Evolutionary conservation across 805 yeast species (phyloP).

Genomic region (Metschnikowia anglica): DNA sequence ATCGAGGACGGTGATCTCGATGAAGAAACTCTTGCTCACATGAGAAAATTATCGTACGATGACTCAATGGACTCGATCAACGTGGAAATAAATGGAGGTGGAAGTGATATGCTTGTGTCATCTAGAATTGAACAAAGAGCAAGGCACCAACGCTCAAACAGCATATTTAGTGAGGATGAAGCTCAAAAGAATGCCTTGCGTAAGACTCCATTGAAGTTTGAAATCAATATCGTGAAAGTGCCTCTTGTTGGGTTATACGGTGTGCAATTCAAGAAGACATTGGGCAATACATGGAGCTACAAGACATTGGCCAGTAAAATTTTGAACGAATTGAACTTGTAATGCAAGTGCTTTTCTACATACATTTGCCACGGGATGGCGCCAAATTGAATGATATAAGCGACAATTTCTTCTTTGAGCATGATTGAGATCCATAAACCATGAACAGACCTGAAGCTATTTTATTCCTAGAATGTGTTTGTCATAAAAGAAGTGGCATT

Average conservation of each 20-base stretch:
- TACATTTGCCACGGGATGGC: conserved; percentile 1
- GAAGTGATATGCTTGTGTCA: conserved; percentile 60
- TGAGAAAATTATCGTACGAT: conserved; percentile 42
- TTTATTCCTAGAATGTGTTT: too few species aligned
- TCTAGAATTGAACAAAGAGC: conserved; percentile 56
- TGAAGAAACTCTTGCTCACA: conserved; percentile 28
- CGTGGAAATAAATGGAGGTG: conserved; percentile 48
- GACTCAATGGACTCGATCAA: conserved; percentile 61
- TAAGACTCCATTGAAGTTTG: conserved; percentile 72
- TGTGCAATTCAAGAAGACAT: conserved; percentile 88
- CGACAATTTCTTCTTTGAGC: too few species aligned
- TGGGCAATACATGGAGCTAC: conserved; percentile 95
- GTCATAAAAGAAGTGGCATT: too few species aligned
- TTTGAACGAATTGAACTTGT: conserved; percentile 67
- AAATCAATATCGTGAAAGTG: conserved; percentile 87
- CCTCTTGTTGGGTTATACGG: conserved; percentile 89
- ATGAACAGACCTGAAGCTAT: too few species aligned
- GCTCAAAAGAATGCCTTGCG: conserved; percentile 12
- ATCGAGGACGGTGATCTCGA: conserved; percentile 30
- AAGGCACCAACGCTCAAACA: conserved; percentile 33
- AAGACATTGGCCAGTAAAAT: conserved; percentile 87
- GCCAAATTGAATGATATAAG: neutral
- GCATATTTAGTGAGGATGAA: conserved; percentile 21
- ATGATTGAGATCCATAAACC: neutral
- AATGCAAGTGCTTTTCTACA: neutral